A percentile compares a stretch with the other conserved stretches of the same genome.
phyloP scores from a whole-genome alignment of 306 rosid genomes.

The Castanopsis chinensis region DNA sequence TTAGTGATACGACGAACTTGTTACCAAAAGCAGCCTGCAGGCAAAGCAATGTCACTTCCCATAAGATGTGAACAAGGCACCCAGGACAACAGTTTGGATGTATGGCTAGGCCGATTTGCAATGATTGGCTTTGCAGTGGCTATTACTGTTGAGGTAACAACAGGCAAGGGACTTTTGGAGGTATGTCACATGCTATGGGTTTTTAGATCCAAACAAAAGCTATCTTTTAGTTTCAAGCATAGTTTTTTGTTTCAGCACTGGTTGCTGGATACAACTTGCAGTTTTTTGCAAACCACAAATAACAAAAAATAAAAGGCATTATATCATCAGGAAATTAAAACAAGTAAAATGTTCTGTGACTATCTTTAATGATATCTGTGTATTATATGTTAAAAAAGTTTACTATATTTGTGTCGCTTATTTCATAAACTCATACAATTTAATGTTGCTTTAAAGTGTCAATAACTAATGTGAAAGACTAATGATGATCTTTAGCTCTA shows the following conservation, averaged over 20 bases:
- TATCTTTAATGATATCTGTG: not conserved
- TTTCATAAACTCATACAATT: not conserved
- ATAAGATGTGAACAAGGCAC: constrained; percentile 73
- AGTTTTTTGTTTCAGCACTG: constrained; percentile 14
- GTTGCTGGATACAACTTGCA: not conserved
- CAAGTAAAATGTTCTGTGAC: not conserved
- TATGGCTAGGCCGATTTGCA: constrained; percentile 85
- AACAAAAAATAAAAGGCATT: not conserved
- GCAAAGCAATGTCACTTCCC: constrained; percentile 51
- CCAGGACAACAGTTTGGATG: constrained; percentile 62
- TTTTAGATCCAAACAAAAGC: not conserved
- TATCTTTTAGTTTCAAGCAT: constrained; percentile 13
- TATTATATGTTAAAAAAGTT: not conserved
- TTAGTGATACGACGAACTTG: constrained; percentile 45
- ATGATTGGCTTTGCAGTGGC: constrained; percentile 91
- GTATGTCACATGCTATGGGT: constrained; percentile 30
- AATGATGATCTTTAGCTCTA: not conserved
- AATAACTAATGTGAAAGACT: not conserved
- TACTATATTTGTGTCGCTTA: not conserved
- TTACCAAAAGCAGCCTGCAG: constrained; percentile 35
- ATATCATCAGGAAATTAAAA: not conserved
- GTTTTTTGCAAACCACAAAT: not conserved
- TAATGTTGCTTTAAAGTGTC: not conserved
- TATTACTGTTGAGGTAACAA: constrained; percentile 66
- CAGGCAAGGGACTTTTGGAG: constrained; percentile 94